Evolutionary conservation across 2,329 filamentous ascomycete genomes (phyloP).

Genomic region (Colletotrichum godetiae): DNA sequence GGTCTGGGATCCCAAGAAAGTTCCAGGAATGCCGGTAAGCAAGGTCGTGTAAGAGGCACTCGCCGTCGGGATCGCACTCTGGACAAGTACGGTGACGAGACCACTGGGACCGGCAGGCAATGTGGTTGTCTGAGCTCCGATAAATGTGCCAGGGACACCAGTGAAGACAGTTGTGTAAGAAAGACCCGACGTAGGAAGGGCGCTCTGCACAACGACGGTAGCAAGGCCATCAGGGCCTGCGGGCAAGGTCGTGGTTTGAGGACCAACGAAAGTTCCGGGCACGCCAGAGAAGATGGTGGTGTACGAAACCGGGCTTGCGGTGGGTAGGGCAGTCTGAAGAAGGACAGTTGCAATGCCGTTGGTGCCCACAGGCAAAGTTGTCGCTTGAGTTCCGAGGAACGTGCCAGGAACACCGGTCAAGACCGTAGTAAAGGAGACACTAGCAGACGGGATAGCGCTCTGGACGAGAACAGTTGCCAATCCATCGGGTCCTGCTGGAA

Average conservation of each 20-base stretch:
- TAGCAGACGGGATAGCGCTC: neutral
- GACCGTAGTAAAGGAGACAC: constrained; percentile 1
- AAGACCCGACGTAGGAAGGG: neutral
- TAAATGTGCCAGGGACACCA: neutral
- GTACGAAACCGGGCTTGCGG: neutral
- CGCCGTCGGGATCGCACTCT: neutral
- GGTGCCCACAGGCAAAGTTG: neutral
- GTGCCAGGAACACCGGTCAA: neutral
- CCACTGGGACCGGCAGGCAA: neutral
- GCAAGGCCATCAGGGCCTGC: neutral
- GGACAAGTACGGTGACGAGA: neutral
- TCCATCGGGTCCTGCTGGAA: constrained; percentile 2
- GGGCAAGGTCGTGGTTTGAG: neutral
- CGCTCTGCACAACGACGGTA: constrained; percentile 12
- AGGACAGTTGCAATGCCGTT: neutral
- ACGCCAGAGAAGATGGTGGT: constrained; percentile 4
- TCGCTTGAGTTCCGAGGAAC: neutral
- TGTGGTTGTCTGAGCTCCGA: neutral
- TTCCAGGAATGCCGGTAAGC: constrained; percentile 6
- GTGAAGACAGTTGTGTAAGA: constrained; percentile 9
- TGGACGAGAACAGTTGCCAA: constrained; percentile 15
- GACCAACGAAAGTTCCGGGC: neutral
- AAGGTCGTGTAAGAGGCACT: neutral
- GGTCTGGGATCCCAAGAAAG: neutral
- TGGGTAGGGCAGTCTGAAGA: neutral